Evolutionary conservation across 2,329 filamentous ascomycete genomes (phyloP).

Genomic region (Ramularia collo-cygni): DNA sequence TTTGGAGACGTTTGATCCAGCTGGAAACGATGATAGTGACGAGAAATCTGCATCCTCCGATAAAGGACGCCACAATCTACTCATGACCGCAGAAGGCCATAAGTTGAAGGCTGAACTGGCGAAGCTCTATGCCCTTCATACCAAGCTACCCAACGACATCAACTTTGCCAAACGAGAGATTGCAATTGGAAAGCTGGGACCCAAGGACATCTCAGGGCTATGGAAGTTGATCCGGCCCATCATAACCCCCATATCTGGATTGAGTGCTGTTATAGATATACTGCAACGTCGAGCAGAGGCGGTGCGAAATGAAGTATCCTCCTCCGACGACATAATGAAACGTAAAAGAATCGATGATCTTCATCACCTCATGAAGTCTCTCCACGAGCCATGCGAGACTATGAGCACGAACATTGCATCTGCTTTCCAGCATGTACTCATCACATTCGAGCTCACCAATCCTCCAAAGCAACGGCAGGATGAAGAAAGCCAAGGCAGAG

Average conservation of each 20-base stretch:
- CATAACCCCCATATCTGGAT: constrained; percentile 59
- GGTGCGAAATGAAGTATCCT: constrained; percentile 29
- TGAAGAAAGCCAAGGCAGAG: constrained; percentile 37
- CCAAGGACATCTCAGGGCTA: constrained; percentile 57
- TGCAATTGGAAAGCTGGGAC: constrained; percentile 60
- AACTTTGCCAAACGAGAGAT: constrained; percentile 66
- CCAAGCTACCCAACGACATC: constrained; percentile 61
- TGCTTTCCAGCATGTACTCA: constrained; percentile 57
- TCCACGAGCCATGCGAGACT: constrained; percentile 60
- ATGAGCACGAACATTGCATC: constrained; percentile 58
- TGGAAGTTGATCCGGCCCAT: constrained; percentile 55
- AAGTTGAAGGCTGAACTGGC: constrained; percentile 25
- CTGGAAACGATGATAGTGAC: constrained; percentile 4
- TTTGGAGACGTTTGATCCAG: constrained; percentile 51
- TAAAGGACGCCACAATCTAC: constrained; percentile 41
- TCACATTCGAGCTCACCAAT: constrained; percentile 47
- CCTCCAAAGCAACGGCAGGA: constrained; percentile 26
- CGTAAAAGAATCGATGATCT: constrained; percentile 27
- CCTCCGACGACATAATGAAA: constrained; percentile 13
- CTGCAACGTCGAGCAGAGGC: constrained; percentile 58
- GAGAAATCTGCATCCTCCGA: constrained; percentile 27
- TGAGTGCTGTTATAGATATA: constrained; percentile 64
- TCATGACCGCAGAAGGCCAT: constrained; percentile 23
- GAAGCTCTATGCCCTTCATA: constrained; percentile 47
- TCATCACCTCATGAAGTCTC: constrained; percentile 63